A percentile compares a stretch with the other conserved stretches of the same genome.
These are phyloP conservation scores for Colletotrichum tropicale DNA, from an alignment of 2,329 filamentous ascomycete genomes.

Conservation along the genomic window DNA sequence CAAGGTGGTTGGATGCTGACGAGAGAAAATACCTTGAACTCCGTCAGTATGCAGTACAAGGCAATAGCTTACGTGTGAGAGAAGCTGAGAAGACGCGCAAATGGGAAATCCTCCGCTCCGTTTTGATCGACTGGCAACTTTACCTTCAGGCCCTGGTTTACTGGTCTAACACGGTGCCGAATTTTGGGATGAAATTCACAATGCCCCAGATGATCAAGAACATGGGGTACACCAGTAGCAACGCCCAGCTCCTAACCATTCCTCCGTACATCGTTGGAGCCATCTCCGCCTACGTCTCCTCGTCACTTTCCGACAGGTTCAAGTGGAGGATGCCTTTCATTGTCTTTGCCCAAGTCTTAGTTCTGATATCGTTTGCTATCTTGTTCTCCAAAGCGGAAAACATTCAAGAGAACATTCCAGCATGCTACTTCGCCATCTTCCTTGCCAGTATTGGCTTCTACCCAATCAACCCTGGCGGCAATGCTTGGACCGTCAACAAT, in stretches of 20 bases:
- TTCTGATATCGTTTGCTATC: slow-evolving; percentile 7
- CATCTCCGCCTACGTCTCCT: slow-evolving; percentile 62
- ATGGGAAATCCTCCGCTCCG: slow-evolving; percentile 30
- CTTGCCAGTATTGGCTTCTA: slow-evolving; percentile 18
- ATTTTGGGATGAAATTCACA: slow-evolving; percentile 38
- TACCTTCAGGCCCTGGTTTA: slow-evolving; percentile 37
- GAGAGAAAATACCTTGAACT: slow-evolving; percentile 31
- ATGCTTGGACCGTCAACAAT: slow-evolving; percentile 25
- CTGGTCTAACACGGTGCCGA: slow-evolving; percentile 27
- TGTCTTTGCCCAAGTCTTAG: slow-evolving; percentile 6
- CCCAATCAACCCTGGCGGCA: slow-evolving; percentile 17
- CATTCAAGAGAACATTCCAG: background rate
- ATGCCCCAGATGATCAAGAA: slow-evolving; percentile 38
- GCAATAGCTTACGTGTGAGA: slow-evolving; percentile 20
- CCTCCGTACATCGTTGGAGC: slow-evolving; percentile 27
- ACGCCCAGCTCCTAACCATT: slow-evolving; percentile 29
- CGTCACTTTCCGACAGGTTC: slow-evolving; percentile 70
- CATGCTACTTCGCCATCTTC: slow-evolving; percentile 14
- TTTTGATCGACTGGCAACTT: slow-evolving; percentile 33
- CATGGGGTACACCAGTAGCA: slow-evolving; percentile 35
- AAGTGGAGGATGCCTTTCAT: slow-evolving; percentile 58
- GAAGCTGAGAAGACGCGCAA: slow-evolving; percentile 11
- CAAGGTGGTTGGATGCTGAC: slow-evolving; percentile 25
- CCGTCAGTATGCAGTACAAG: slow-evolving; percentile 30
- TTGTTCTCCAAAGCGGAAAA: slow-evolving; percentile 2